Conservation (phyloP, 805 yeast genomes). For the Kregervanrija fluxuum region DNA sequence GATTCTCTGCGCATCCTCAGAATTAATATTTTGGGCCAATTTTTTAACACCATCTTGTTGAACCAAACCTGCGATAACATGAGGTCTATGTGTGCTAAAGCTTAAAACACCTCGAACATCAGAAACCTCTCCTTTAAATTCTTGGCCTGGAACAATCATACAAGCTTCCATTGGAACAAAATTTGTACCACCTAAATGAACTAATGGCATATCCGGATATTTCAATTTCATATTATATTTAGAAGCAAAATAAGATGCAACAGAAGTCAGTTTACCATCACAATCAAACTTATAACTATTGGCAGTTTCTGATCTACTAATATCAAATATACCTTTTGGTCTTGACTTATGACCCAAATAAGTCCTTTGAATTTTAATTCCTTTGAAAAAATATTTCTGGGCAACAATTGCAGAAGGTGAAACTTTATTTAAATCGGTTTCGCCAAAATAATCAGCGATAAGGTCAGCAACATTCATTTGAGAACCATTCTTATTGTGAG, state of each 20-base stretch:
- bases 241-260: slow-evolving; percentile 19
- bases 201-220: slow-evolving; percentile 22
- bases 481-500: slow-evolving; percentile 19
- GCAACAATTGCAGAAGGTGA: slow-evolving; percentile 4
- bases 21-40: slow-evolving; percentile 6
- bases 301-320: slow-evolving; percentile 15
- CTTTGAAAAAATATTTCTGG: slow-evolving; percentile 17
- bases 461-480: slow-evolving; percentile 22
- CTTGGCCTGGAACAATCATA: slow-evolving; percentile 23
- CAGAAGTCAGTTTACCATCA: slow-evolving; percentile 18
- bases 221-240: slow-evolving; percentile 19
- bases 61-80: slow-evolving; percentile 21
- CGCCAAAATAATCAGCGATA: slow-evolving; percentile 18
- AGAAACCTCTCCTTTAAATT: slow-evolving; percentile 22
- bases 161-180: slow-evolving; percentile 24
- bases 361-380: slow-evolving; percentile 16
- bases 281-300: slow-evolving; percentile 16
- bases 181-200: slow-evolving; percentile 22
- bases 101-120: slow-evolving; percentile 25
- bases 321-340: slow-evolving; percentile 20
- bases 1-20: slow-evolving; percentile 12
- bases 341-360: slow-evolving; percentile 16
- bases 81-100: slow-evolving; percentile 24
- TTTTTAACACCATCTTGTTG: slow-evolving; percentile 21
- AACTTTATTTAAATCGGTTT: slow-evolving; percentile 10